Evolutionary conservation across 495 filamentous ascomycete species (phyloP).

Genomic region (Hypoxylon rickii): DNA sequence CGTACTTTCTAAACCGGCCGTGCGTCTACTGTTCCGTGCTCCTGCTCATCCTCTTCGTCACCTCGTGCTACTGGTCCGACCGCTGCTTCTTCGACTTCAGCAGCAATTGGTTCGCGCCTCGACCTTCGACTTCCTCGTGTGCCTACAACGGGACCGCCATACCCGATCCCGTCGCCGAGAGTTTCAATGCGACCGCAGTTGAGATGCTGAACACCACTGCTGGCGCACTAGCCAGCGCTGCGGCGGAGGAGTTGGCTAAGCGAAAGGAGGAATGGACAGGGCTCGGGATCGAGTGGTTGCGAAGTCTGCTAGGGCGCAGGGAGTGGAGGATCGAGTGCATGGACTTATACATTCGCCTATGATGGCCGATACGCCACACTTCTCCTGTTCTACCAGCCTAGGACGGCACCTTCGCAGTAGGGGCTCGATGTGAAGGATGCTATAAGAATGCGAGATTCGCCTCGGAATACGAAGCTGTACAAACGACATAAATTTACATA

Average conservation of each 20-base stretch:
- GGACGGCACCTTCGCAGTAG: no score
- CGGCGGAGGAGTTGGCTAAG: slow-evolving; percentile 64
- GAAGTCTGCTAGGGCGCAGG: slow-evolving; percentile 71
- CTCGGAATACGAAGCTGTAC: slow-evolving; percentile 4
- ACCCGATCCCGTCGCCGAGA: slow-evolving; percentile 45
- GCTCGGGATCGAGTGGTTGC: slow-evolving; percentile 79
- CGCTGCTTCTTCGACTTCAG: slow-evolving; percentile 84
- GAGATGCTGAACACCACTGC: slow-evolving; percentile 73
- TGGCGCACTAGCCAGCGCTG: slow-evolving; percentile 66
- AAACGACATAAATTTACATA: slow-evolving; percentile 12
- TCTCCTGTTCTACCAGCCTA: no score
- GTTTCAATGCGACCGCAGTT: slow-evolving; percentile 51
- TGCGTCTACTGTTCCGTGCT: slow-evolving; percentile 91
- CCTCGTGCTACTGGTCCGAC: slow-evolving; percentile 90
- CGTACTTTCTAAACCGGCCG: slow-evolving; percentile 86
- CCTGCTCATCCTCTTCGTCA: slow-evolving; percentile 84
- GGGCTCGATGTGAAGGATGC: no score
- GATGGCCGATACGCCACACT: no score
- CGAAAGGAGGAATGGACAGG: slow-evolving; percentile 72
- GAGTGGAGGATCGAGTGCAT: slow-evolving; percentile 86
- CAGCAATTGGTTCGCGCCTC: slow-evolving; percentile 83
- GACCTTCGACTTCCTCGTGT: slow-evolving; percentile 36
- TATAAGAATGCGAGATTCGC: neutral
- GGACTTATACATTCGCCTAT: slow-evolving; percentile 77
- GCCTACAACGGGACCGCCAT: slow-evolving; percentile 39